phyloP scores from a whole-genome alignment of 768 basidiomycete genomes.

The Suillus luteus region DNA sequence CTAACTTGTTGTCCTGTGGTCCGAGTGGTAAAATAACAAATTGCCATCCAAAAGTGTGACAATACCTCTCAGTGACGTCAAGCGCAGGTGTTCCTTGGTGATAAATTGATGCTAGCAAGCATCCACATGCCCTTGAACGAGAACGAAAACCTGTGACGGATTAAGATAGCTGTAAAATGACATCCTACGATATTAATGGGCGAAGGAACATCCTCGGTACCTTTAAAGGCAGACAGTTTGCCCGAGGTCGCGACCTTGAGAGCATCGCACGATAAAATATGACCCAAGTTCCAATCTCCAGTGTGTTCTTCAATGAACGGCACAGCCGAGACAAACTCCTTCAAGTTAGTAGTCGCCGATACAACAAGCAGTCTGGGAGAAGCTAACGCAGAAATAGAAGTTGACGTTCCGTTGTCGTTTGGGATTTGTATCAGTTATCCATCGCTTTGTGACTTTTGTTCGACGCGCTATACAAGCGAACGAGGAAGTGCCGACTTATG shows the following conservation, averaged over 20 bases:
- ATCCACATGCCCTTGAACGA: background rate
- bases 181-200: background rate
- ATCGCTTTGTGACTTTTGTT: background rate
- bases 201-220: background rate
- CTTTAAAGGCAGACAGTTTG: background rate
- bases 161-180: background rate
- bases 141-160: background rate
- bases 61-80: background rate
- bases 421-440: background rate
- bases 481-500: background rate
- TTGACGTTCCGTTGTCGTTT: background rate
- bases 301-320: background rate
- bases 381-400: background rate
- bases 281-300: background rate
- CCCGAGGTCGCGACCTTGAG: background rate
- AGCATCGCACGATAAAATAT: background rate
- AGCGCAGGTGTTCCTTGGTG: background rate
- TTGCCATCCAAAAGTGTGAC: background rate
- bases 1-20: background rate
- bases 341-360: background rate
- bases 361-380: background rate
- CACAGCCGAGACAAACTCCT: background rate
- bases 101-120: background rate
- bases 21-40: background rate
- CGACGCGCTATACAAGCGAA: no score